phyloP scores from a whole-genome alignment of 495 filamentous ascomycete species.

The Chaetomium tenue region DNA sequence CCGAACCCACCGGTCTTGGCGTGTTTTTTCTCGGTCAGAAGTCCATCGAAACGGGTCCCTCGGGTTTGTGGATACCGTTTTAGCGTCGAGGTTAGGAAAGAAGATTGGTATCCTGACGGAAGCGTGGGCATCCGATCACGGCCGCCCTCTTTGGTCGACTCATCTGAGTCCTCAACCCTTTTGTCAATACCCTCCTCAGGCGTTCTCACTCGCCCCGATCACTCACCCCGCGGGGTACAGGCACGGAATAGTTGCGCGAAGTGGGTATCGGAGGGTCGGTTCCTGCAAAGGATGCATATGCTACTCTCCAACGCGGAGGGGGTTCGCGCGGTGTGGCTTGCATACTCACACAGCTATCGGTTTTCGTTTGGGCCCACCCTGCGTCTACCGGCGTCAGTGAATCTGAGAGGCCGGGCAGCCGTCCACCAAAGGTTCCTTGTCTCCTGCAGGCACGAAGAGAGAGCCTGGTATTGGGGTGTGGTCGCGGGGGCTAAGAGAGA shows the following conservation, averaged over 20 bases:
- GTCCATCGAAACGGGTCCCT: slow-evolving; percentile 6
- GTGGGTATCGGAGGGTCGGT: slow-evolving; percentile 1
- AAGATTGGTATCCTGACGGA: not conserved
- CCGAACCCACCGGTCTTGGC: slow-evolving; percentile 24
- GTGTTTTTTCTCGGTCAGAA: slow-evolving; percentile 8
- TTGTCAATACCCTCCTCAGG: not conserved
- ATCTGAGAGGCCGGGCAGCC: not conserved
- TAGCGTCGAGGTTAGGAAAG: not conserved
- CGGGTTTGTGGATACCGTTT: not conserved
- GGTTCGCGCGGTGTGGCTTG: not conserved
- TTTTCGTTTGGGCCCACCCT: not conserved
- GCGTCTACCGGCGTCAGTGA: not conserved
- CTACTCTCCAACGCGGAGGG: not conserved
- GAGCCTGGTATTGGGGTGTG: too few relatives aligned
- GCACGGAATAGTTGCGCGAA: slow-evolving; percentile 13
- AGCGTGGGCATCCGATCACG: not conserved
- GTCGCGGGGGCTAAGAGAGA: not conserved
- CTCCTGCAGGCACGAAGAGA: slow-evolving; percentile 15
- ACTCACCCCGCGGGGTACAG: not conserved
- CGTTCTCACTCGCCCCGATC: not conserved
- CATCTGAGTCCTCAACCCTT: not conserved
- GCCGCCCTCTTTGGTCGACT: not conserved
- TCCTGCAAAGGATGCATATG: slow-evolving; percentile 4
- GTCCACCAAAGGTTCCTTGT: slow-evolving; percentile 1
- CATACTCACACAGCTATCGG: not conserved